Evolutionary conservation across 768 basidiomycete species (phyloP).

Genomic region (Kwoniella pini): DNA sequence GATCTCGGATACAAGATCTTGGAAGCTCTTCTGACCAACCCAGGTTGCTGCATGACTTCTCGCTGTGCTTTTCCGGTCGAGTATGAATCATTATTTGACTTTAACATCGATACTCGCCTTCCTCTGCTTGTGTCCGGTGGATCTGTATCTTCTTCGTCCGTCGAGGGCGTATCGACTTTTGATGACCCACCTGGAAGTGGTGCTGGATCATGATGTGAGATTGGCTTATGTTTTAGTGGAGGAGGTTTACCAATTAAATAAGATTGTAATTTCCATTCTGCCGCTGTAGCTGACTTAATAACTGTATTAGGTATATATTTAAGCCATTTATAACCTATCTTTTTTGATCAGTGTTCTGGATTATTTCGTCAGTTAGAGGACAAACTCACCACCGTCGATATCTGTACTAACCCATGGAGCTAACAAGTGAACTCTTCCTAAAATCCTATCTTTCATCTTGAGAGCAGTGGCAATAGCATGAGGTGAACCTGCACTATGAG

Average conservation of each 20-base stretch:
- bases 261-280: slow-evolving; percentile 94
- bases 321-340: slow-evolving; percentile 84
- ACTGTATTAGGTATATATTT: slow-evolving; percentile 93
- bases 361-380: neutral
- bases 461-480: slow-evolving; percentile 88
- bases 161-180: neutral
- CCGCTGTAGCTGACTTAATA: slow-evolving; percentile 90
- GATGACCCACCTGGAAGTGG: neutral
- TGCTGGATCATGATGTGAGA: slow-evolving; percentile 68
- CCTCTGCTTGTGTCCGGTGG: neutral
- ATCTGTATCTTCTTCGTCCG: slow-evolving; percentile 5
- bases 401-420: slow-evolving; percentile 96
- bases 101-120: neutral
- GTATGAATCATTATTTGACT: neutral
- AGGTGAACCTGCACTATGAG: slow-evolving; percentile 92
- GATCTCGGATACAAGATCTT: slow-evolving; percentile 1
- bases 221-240: slow-evolving; percentile 72
- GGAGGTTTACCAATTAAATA: slow-evolving; percentile 98
- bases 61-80: neutral
- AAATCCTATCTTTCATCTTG: slow-evolving; percentile 70
- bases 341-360: neutral
- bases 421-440: slow-evolving; percentile 80
- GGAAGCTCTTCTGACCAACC: slow-evolving; percentile 9
- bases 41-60: neutral
- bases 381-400: slow-evolving; percentile 70